A percentile compares a stretch with the other conserved stretches of the same genome.
Evolutionary conservation across 2,329 filamentous ascomycete species (phyloP).

Genomic region (Grosmannia penicillata): DNA sequence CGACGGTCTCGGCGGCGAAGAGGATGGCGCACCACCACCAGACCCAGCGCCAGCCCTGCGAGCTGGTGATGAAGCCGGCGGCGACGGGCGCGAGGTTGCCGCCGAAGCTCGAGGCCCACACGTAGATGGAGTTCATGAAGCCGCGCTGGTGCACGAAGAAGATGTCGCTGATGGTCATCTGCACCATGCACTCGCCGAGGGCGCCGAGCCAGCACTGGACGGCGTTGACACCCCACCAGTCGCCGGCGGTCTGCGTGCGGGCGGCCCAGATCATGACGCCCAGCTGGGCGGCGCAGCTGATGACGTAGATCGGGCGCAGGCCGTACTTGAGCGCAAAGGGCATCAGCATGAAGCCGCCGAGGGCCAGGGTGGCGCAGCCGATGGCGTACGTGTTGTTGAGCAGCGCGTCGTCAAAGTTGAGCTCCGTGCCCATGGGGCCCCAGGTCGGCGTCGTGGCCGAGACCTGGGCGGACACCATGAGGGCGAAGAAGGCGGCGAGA

Average conservation of each 20-base stretch:
- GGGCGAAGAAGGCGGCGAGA: conserved; percentile 34
- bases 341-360: conserved; percentile 30
- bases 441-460: conserved; percentile 29
- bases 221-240: conserved; percentile 4
- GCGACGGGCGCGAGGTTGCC: conserved; percentile 26
- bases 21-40: conserved; percentile 16
- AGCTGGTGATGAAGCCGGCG: conserved; percentile 32
- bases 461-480: conserved; percentile 28
- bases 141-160: conserved; percentile 44
- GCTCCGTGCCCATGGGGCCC: conserved; percentile 16
- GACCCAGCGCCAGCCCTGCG: conserved; percentile 34
- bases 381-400: conserved; percentile 10
- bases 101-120: conserved; percentile 24
- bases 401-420: conserved; percentile 16
- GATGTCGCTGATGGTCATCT: conserved; percentile 36
- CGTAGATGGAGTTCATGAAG: conserved; percentile 31
- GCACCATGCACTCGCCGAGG: conserved; percentile 30
- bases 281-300: conserved; percentile 28
- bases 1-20: conserved; percentile 4
- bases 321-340: conserved; percentile 29
- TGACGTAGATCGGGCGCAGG: conserved; percentile 25
- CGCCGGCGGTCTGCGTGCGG: conserved; percentile 9
- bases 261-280: conserved; percentile 23
- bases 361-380: conserved; percentile 27
- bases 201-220: conserved; percentile 25